Evolutionary conservation across 169 alveolate genomes (phyloP).

Genomic region (Plasmodium blacklocki): DNA sequence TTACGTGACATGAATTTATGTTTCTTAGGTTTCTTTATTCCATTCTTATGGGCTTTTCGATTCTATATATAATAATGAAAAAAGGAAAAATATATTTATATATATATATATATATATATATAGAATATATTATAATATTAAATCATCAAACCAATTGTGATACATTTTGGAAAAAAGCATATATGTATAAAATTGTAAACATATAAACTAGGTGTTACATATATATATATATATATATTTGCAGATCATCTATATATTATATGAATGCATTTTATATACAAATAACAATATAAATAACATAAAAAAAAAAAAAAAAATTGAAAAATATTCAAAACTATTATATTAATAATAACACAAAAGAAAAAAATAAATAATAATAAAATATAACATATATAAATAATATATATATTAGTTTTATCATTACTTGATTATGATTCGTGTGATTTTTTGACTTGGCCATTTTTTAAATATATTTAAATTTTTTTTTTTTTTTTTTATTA

Average conservation of each 20-base stretch:
- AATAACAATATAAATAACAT: not conserved
- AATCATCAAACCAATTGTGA: too few species aligned
- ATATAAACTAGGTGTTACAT: too few species aligned
- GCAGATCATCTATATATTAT: too few species aligned
- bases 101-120: not conserved
- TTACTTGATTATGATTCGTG: constrained; percentile 90
- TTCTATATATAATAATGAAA: constrained; percentile 77
- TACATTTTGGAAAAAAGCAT: too few species aligned
- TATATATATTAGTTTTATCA: constrained; percentile 5
- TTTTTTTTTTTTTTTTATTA: not conserved
- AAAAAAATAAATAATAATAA: not conserved
- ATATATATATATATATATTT: too few species aligned
- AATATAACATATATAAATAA: not conserved
- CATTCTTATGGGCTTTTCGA: constrained; percentile 88
- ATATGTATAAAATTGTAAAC: too few species aligned
- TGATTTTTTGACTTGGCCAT: constrained; percentile 91
- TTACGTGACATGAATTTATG: constrained; percentile 84
- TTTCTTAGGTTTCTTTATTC: constrained; percentile 83
- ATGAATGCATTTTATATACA: not conserved
- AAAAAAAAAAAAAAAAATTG: not conserved
- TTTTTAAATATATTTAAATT: constrained; percentile 13
- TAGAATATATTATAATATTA: too few species aligned
- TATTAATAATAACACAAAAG: not conserved
- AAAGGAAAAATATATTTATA: too few species aligned
- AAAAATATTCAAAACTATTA: not conserved